Conservation (phyloP, 2,329 filamentous ascomycete genomes). For the Arthrobotrys iridis region DNA sequence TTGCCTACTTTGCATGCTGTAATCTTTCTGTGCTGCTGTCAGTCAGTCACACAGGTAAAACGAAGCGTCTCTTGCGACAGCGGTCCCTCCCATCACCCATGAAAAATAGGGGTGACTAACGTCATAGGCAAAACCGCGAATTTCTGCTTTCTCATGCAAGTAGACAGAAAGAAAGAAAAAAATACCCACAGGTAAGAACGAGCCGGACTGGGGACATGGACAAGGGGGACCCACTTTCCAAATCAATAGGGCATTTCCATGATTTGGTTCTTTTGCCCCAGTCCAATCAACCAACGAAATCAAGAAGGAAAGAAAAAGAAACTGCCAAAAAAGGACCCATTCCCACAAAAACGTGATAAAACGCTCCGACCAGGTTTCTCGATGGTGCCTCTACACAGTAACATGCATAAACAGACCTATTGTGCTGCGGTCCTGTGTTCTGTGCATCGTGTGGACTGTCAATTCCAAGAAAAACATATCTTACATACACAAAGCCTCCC, state of each 20-base stretch:
- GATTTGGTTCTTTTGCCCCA: constrained; percentile 6
- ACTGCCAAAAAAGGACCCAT: neutral
- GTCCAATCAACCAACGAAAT: neutral
- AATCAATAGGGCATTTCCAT: constrained; percentile 20
- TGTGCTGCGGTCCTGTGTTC: too few relatives aligned
- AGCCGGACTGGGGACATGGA: constrained; percentile 19
- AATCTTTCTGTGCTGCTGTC: neutral
- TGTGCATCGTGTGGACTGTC: too few relatives aligned
- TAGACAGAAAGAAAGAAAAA: constrained; percentile 10
- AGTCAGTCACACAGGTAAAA: neutral
- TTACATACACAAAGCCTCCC: neutral
- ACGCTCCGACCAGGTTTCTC: constrained; percentile 8
- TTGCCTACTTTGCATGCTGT: neutral
- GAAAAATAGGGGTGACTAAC: constrained; percentile 42
- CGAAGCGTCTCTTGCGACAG: constrained; percentile 10
- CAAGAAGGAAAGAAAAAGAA: neutral
- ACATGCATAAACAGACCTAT: neutral
- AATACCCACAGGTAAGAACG: neutral
- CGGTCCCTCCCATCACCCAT: neutral
- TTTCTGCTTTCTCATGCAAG: neutral
- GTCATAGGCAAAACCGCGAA: constrained; percentile 42
- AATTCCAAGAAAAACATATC: neutral
- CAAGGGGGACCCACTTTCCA: neutral
- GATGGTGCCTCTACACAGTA: neutral
- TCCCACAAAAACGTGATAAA: constrained; percentile 7